Evolutionary conservation across 805 yeast species (phyloP).

Genomic region (Lachancea mirantina): DNA sequence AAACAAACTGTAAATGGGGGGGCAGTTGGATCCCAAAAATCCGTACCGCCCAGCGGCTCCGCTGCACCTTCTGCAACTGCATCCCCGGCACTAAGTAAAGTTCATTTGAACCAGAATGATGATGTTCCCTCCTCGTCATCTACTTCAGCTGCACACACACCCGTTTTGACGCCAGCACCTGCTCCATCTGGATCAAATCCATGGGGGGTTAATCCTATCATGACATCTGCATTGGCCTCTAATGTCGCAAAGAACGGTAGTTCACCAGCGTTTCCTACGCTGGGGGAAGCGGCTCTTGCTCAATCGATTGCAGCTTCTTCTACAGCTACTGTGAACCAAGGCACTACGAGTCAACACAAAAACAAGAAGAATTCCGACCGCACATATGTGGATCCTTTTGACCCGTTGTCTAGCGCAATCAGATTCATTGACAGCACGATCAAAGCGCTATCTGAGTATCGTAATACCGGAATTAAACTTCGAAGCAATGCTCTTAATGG

Average conservation of each 20-base stretch:
- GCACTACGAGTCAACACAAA: constrained; percentile 27
- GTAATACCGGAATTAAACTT: constrained; percentile 34
- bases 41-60: constrained; percentile 8
- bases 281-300: constrained; percentile 22
- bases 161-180: constrained; percentile 29
- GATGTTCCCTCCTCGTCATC: constrained; percentile 10
- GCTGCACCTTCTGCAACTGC: constrained; percentile 18
- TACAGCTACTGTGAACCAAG: constrained; percentile 10
- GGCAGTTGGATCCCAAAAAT: neutral
- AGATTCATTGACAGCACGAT: constrained; percentile 44
- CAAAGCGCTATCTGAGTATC: constrained; percentile 34
- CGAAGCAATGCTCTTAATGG: constrained; percentile 28
- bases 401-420: constrained; percentile 40
- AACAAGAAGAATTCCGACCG: constrained; percentile 31
- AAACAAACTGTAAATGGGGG: constrained; percentile 4
- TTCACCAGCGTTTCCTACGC: constrained; percentile 25
- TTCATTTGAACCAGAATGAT: constrained; percentile 22
- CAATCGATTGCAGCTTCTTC: constrained; percentile 22
- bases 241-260: constrained; percentile 21
- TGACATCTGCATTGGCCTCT: constrained; percentile 23
- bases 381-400: constrained; percentile 38
- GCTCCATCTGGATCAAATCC: constrained; percentile 29
- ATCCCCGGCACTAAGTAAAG: constrained; percentile 27
- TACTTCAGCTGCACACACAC: constrained; percentile 15
- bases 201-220: constrained; percentile 29